These are phyloP conservation scores for Galeopsis tetrahit DNA, from an alignment of 257 asterid species.

Conservation along the genomic window DNA sequence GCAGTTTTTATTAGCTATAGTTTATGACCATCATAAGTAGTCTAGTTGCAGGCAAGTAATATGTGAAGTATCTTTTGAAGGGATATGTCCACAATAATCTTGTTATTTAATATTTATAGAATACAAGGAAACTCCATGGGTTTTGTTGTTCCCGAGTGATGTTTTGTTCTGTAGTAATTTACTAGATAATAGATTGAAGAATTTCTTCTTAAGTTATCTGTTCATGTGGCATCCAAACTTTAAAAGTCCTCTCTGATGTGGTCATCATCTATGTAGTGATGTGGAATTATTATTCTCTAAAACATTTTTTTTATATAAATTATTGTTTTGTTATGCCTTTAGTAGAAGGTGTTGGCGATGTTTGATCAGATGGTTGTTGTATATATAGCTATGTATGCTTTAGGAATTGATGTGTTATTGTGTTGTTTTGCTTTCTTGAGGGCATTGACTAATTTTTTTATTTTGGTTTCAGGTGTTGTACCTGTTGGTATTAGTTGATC, in stretches of 20 bases:
- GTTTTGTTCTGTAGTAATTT: not conserved
- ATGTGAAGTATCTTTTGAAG: not conserved
- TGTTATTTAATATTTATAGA: not conserved
- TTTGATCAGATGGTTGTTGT: no score
- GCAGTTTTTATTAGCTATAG: not conserved
- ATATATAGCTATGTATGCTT: no score
- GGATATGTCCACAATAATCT: not conserved
- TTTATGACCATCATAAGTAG: not conserved
- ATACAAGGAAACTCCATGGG: not conserved
- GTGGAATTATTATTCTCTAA: slow-evolving; percentile 16
- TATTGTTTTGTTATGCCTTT: not conserved
- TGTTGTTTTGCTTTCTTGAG: no score
- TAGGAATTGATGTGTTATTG: no score
- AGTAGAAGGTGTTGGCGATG: no score
- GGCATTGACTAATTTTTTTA: no score
- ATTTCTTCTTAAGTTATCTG: not conserved
- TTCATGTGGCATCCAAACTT: not conserved
- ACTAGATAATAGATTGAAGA: not conserved
- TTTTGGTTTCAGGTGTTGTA: no score
- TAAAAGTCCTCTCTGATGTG: slow-evolving; percentile 3
- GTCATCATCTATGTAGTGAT: slow-evolving; percentile 10
- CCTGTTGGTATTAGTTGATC: no score
- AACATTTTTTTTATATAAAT: not conserved
- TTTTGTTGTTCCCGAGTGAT: not conserved
- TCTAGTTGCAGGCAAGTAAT: slow-evolving; percentile 5